Conservation (phyloP, 2,329 filamentous ascomycete species). For the Fusarium brevicatenulatum region DNA sequence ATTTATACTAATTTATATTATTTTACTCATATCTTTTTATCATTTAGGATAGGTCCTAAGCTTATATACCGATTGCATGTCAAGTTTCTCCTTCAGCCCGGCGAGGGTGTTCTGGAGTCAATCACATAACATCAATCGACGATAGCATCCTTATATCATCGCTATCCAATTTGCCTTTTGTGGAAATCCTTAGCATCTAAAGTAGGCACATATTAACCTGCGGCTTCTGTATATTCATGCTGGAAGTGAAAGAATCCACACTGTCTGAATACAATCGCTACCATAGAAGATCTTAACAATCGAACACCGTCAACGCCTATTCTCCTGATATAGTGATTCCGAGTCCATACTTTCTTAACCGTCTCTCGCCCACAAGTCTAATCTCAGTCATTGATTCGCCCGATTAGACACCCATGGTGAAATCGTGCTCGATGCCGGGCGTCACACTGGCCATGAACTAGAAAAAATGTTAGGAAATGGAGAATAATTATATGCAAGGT, state of each 20-base stretch:
- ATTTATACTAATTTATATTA: too few relatives aligned
- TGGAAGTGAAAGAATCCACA: conserved; percentile 24
- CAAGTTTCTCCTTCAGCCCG: background rate
- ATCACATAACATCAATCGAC: background rate
- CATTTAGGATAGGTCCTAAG: background rate
- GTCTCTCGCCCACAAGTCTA: background rate
- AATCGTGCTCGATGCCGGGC: conserved; percentile 73
- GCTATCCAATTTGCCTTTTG: background rate
- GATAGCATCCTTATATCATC: background rate
- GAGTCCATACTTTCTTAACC: background rate
- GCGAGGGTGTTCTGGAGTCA: background rate
- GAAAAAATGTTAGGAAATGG: background rate
- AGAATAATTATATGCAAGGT: background rate
- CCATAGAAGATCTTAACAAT: conserved; percentile 1
- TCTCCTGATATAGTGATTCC: conserved; percentile 19
- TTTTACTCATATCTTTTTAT: background rate
- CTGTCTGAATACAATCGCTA: background rate
- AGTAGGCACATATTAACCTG: background rate
- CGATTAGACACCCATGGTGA: conserved; percentile 42
- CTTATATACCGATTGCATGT: background rate
- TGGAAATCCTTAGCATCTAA: background rate
- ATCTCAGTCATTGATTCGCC: background rate
- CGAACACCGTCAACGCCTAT: conserved; percentile 39
- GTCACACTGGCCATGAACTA: conserved; percentile 88
- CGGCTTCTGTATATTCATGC: conserved; percentile 5